Evolutionary conservation across 2,329 filamentous ascomycete genomes (phyloP).

Genomic region (Dothiorella sarmentorum): DNA sequence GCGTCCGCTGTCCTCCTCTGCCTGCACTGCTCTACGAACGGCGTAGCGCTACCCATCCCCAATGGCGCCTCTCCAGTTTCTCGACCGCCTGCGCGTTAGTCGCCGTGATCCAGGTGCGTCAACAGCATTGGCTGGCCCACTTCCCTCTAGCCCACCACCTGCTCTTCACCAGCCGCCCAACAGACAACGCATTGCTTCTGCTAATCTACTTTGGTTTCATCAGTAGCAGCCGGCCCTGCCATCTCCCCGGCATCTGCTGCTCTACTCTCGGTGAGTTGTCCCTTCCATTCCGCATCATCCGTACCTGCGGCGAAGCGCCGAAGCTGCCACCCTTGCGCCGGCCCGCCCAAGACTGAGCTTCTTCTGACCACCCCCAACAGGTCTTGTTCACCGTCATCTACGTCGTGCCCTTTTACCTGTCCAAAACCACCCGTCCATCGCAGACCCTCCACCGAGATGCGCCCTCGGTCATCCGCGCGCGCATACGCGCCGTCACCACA

Average conservation of each 20-base stretch:
- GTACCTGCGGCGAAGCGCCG: slow-evolving; percentile 20
- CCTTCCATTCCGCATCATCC: slow-evolving; percentile 4
- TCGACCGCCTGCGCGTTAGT: slow-evolving; percentile 34
- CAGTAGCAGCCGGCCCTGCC: slow-evolving; percentile 36
- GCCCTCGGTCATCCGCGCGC: slow-evolving; percentile 81
- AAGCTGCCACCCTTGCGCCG: slow-evolving; percentile 19
- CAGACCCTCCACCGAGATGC: slow-evolving; percentile 77
- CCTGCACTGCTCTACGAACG: slow-evolving; percentile 12
- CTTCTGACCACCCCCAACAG: slow-evolving; percentile 39
- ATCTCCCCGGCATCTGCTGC: slow-evolving; percentile 35
- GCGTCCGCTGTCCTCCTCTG: neutral
- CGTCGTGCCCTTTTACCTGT: slow-evolving; percentile 87
- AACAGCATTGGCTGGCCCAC: slow-evolving; percentile 30
- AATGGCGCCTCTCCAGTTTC: slow-evolving; percentile 37
- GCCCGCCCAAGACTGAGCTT: slow-evolving; percentile 10
- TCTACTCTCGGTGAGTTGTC: slow-evolving; percentile 37
- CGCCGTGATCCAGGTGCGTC: slow-evolving; percentile 29
- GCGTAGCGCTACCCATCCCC: slow-evolving; percentile 13
- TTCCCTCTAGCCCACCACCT: neutral
- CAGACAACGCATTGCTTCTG: neutral
- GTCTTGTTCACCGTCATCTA: slow-evolving; percentile 83
- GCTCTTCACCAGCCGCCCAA: slow-evolving; percentile 3
- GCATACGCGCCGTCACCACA: slow-evolving; percentile 74
- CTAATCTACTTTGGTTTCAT: slow-evolving; percentile 23
- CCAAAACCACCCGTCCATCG: slow-evolving; percentile 73